These are phyloP conservation scores for Phialemoniopsis sp. DNA, from an alignment of 2,329 filamentous ascomycete species.

Conservation along the genomic window DNA sequence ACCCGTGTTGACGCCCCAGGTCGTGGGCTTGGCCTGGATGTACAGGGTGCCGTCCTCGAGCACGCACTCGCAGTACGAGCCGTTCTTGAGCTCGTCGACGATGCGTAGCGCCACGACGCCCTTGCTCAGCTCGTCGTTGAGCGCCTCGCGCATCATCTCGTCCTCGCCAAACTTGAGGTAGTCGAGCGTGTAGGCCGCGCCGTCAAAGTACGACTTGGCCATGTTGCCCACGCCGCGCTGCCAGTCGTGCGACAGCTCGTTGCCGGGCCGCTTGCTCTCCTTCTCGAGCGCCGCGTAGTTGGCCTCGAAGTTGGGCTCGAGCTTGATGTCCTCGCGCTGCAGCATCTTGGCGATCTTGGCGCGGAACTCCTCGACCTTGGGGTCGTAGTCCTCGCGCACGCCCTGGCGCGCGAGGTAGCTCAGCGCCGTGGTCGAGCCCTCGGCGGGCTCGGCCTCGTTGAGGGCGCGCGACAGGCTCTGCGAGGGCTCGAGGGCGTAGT, in stretches of 20 bases:
- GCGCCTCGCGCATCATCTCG: constrained; percentile 43
- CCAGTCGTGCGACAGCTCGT: constrained; percentile 32
- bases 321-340: constrained; percentile 31
- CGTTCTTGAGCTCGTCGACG: constrained; percentile 37
- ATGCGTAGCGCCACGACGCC: constrained; percentile 39
- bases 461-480: constrained; percentile 36
- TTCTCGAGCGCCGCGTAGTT: constrained; percentile 33
- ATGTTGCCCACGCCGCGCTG: constrained; percentile 35
- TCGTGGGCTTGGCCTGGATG: constrained; percentile 19
- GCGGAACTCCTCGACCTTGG: constrained; percentile 32
- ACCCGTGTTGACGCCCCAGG: constrained; percentile 30
- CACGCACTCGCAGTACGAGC: constrained; percentile 38
- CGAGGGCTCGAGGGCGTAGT: constrained; percentile 26
- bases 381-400: constrained; percentile 39
- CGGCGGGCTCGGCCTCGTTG: constrained; percentile 31
- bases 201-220: constrained; percentile 33
- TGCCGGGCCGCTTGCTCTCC: constrained; percentile 20
- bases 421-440: constrained; percentile 19
- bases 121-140: constrained; percentile 40
- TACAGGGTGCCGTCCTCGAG: constrained; percentile 45
- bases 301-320: constrained; percentile 43
- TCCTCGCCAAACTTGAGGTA: constrained; percentile 18
- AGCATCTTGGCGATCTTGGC: constrained; percentile 29
- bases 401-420: constrained; percentile 36
- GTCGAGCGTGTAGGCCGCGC: constrained; percentile 23